Percentiles rank a stretch among this genome's conserved stretches.
Evolutionary conservation across 2,329 filamentous ascomycete species (phyloP).

Genomic region (Trematosphaeria pertusa): DNA sequence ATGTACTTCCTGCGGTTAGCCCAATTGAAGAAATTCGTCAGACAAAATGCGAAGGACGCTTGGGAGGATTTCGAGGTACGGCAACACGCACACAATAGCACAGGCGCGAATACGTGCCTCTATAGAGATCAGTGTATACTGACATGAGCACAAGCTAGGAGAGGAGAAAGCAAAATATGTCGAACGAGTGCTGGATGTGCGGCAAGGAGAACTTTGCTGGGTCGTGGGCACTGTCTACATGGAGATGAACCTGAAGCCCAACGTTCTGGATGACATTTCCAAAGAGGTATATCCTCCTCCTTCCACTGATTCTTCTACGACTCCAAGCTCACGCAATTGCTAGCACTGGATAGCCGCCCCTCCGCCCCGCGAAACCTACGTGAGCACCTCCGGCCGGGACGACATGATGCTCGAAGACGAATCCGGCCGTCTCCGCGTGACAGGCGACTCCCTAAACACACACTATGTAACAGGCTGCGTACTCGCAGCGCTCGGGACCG

Average conservation of each 20-base stretch:
- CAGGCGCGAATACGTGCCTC: too few relatives aligned
- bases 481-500: conserved; percentile 91
- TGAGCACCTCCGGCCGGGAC: conserved; percentile 67
- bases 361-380: conserved; percentile 77
- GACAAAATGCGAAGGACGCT: conserved; percentile 73
- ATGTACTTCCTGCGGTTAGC: conserved; percentile 95
- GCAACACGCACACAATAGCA: conserved; percentile 3
- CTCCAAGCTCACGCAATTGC: conserved; percentile 12
- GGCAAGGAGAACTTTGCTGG: conserved; percentile 96
- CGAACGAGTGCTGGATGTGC: conserved; percentile 90
- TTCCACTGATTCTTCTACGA: not conserved
- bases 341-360: conserved; percentile 91
- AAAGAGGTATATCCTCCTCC: conserved; percentile 71
- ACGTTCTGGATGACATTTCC: conserved; percentile 91
- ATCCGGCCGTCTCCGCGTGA: conserved; percentile 83
- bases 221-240: conserved; percentile 94
- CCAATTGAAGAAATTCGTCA: conserved; percentile 83
- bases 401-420: conserved; percentile 92
- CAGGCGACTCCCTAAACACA: conserved; percentile 71
- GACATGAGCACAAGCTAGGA: conserved; percentile 67
- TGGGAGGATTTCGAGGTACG: conserved; percentile 75
- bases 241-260: conserved; percentile 95
- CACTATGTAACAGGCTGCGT: conserved; percentile 91
- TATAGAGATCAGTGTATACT: too few relatives aligned
- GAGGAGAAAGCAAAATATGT: conserved; percentile 78